These are phyloP conservation scores for Talaromyces sp. DNA, from an alignment of 2,329 filamentous ascomycete species.

Conservation along the genomic window DNA sequence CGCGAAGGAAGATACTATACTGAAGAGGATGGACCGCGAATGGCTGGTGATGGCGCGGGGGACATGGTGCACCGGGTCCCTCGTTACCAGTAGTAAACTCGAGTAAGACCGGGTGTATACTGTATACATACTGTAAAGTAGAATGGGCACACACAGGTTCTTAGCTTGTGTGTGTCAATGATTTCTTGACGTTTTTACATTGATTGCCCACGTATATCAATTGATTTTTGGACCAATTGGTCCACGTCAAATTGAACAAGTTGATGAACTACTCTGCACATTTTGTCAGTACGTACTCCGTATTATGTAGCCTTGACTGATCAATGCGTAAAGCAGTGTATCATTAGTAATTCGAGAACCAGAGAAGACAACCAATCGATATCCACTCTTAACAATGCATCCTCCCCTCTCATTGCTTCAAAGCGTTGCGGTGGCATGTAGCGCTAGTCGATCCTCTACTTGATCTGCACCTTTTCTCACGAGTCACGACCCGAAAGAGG, in stretches of 20 bases:
- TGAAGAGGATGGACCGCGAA: constrained; percentile 26
- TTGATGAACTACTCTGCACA: neutral
- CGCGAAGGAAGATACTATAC: constrained; percentile 33
- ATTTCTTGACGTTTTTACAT: neutral
- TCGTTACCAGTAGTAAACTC: constrained; percentile 23
- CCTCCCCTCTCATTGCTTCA: neutral
- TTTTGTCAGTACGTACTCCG: no score
- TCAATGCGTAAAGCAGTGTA: no score
- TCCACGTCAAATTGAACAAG: neutral
- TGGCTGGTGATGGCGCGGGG: constrained; percentile 25
- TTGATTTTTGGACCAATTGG: no score
- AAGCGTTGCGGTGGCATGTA: neutral
- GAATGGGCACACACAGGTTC: neutral
- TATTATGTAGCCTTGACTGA: no score
- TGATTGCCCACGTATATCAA: neutral
- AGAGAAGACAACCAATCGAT: neutral
- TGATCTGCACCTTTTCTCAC: neutral
- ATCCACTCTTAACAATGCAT: neutral
- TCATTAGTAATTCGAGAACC: neutral
- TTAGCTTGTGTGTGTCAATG: neutral
- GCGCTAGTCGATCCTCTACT: neutral
- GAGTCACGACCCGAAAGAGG: neutral
- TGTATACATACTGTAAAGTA: neutral
- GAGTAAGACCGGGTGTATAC: neutral
- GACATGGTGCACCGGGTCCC: constrained; percentile 28